Evolutionary conservation across 2,329 filamentous ascomycete genomes (phyloP).

Genomic region (Colletotrichum coccodes): DNA sequence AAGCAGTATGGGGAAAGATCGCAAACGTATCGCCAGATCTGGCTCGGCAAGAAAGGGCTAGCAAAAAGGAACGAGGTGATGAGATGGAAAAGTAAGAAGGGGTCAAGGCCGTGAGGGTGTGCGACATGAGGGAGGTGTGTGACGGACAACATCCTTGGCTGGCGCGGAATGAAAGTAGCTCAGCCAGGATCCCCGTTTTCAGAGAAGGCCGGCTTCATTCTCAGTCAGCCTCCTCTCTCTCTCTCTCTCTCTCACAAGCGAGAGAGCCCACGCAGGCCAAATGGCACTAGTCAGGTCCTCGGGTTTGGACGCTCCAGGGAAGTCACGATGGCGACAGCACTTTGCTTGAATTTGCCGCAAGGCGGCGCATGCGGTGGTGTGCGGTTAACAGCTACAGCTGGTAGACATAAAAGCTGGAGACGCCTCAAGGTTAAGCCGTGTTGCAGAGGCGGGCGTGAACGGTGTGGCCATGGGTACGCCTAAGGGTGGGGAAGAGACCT

Average conservation of each 20-base stretch:
- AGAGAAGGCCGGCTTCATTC: slow-evolving; percentile 18
- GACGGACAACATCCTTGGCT: slow-evolving; percentile 25
- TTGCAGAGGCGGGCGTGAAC: slow-evolving; percentile 28
- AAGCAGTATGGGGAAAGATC: slow-evolving; percentile 22
- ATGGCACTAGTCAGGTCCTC: slow-evolving; percentile 16
- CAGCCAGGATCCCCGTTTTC: slow-evolving; percentile 26
- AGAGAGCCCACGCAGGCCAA: slow-evolving; percentile 17
- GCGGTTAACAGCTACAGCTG: slow-evolving; percentile 9
- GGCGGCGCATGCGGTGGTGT: slow-evolving; percentile 22
- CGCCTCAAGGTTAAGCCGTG: slow-evolving; percentile 15
- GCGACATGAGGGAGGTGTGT: slow-evolving; percentile 21
- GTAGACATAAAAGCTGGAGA: slow-evolving; percentile 16
- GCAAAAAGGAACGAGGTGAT: slow-evolving; percentile 28
- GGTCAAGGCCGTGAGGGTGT: slow-evolving; percentile 27
- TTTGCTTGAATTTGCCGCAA: slow-evolving; percentile 24
- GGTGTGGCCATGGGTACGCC: slow-evolving; percentile 14
- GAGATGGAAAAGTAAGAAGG: slow-evolving; percentile 27
- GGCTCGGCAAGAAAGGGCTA: slow-evolving; percentile 19
- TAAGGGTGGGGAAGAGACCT: slow-evolving; percentile 14
- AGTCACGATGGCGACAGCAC: slow-evolving; percentile 29
- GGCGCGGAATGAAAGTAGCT: slow-evolving; percentile 22
- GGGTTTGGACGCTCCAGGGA: not conserved
- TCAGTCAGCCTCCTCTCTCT: slow-evolving; percentile 26
- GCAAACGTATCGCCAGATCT: slow-evolving; percentile 30
- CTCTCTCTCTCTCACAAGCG: slow-evolving; percentile 8